Percentiles rank a stretch among this genome's conserved stretches.
Conservation (phyloP, 1,139 yeast genomes). For the Lodderomyces beijingensis region DNA sequence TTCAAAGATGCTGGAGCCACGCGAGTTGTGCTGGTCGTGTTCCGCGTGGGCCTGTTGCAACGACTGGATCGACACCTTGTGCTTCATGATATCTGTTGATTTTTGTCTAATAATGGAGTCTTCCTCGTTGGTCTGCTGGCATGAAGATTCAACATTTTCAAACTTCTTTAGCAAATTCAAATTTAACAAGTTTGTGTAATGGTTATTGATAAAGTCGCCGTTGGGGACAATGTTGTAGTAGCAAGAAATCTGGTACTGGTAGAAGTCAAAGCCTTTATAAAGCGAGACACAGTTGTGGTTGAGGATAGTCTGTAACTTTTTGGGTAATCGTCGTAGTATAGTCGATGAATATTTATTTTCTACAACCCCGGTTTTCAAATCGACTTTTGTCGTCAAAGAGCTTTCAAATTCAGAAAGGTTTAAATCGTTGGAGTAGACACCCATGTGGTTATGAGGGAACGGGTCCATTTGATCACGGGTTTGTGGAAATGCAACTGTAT, state of each 20-base stretch:
- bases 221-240: slow-evolving; percentile 35
- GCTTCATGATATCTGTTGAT: slow-evolving; percentile 28
- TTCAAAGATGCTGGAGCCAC: slow-evolving; percentile 11
- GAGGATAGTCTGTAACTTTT: slow-evolving; percentile 34
- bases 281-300: slow-evolving; percentile 28
- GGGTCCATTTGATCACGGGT: slow-evolving; percentile 19
- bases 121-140: slow-evolving; percentile 29
- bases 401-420: slow-evolving; percentile 32
- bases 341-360: slow-evolving; percentile 19
- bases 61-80: slow-evolving; percentile 34
- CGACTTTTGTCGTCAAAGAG: slow-evolving; percentile 27
- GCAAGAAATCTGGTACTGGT: slow-evolving; percentile 41
- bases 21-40: slow-evolving; percentile 4
- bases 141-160: slow-evolving; percentile 31
- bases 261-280: slow-evolving; percentile 33
- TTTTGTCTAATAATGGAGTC: slow-evolving; percentile 27
- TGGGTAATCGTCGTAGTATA: slow-evolving; percentile 29
- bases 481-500: slow-evolving; percentile 14
- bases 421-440: slow-evolving; percentile 38
- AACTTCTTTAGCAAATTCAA: slow-evolving; percentile 38
- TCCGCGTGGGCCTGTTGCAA: slow-evolving; percentile 17
- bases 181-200: slow-evolving; percentile 33
- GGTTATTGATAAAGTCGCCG: slow-evolving; percentile 28
- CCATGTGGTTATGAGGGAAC: slow-evolving; percentile 35
- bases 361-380: slow-evolving; percentile 20